Conservation (phyloP, 495 filamentous ascomycete genomes). For the Trichoderma virens region DNA sequence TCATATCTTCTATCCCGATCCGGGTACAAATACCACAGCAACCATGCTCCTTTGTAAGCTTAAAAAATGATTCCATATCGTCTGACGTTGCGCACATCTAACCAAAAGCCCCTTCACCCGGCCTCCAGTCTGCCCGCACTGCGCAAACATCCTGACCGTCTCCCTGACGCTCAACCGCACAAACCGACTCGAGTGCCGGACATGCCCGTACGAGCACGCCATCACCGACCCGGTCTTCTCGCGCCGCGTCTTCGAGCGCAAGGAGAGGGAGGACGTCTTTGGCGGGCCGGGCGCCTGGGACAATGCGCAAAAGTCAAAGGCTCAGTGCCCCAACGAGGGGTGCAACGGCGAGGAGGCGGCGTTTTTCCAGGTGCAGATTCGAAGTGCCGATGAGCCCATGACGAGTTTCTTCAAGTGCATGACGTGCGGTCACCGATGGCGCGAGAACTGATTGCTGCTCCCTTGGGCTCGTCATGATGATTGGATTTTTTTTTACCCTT, state of each 20-base stretch:
- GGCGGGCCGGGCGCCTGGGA: conserved; percentile 81
- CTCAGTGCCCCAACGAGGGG: conserved; percentile 67
- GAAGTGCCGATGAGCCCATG: conserved; percentile 97
- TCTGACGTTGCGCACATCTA: neutral
- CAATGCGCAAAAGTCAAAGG: conserved; percentile 71
- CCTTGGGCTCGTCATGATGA: conserved; percentile 6
- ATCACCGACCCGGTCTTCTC: conserved; percentile 68
- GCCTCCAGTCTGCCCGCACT: conserved; percentile 76
- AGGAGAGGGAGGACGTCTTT: conserved; percentile 86
- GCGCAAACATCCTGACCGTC: conserved; percentile 78
- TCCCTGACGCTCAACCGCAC: conserved; percentile 34
- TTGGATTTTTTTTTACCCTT: neutral
- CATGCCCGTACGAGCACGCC: conserved; percentile 81
- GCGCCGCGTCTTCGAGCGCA: conserved; percentile 64
- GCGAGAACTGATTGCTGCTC: conserved; percentile 12
- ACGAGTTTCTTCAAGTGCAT: conserved; percentile 65
- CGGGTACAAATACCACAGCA: conserved; percentile 3
- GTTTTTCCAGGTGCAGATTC: conserved; percentile 94
- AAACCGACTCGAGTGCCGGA: conserved; percentile 81
- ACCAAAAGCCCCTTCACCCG: neutral
- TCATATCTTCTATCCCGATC: neutral
- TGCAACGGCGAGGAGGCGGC: conserved; percentile 77
- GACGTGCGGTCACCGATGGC: conserved; percentile 15
- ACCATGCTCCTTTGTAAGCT: conserved; percentile 63
- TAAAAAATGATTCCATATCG: neutral